Evolutionary conservation across 2,329 filamentous ascomycete species (phyloP).

Genomic region (Colletotrichum scovillei): DNA sequence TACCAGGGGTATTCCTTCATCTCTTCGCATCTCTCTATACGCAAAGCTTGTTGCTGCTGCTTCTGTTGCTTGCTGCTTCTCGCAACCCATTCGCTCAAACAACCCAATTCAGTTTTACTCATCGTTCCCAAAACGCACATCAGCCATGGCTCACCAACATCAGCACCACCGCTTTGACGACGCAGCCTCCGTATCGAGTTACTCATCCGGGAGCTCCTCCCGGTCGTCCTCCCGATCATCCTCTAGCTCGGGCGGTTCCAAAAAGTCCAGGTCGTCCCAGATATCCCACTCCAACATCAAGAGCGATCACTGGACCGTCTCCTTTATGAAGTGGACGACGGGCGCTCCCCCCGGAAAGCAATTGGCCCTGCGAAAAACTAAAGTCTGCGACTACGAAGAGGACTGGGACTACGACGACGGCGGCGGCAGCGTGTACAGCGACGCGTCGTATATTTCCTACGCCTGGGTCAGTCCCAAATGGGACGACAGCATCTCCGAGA

Average conservation of each 20-base stretch:
- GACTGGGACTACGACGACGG: slow-evolving; percentile 31
- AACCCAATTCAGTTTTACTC: not conserved
- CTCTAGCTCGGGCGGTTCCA: slow-evolving; percentile 32
- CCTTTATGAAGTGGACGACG: slow-evolving; percentile 34
- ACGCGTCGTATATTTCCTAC: slow-evolving; percentile 23
- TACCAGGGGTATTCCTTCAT: not conserved
- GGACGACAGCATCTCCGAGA: slow-evolving; percentile 33
- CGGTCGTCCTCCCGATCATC: slow-evolving; percentile 32
- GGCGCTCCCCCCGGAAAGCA: slow-evolving; percentile 29
- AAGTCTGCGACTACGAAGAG: slow-evolving; percentile 16
- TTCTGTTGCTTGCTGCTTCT: not conserved
- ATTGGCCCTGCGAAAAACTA: slow-evolving; percentile 31
- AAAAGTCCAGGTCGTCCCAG: slow-evolving; percentile 32
- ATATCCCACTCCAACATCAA: slow-evolving; percentile 31
- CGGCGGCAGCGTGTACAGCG: slow-evolving; percentile 18
- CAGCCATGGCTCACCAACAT: slow-evolving; percentile 24
- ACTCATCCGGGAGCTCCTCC: slow-evolving; percentile 26
- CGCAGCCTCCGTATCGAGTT: slow-evolving; percentile 25
- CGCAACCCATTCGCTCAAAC: not conserved
- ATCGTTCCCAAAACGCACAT: not conserved
- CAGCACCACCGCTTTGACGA: slow-evolving; percentile 25
- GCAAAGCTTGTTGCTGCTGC: not conserved
- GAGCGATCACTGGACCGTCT: slow-evolving; percentile 29
- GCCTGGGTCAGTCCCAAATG: slow-evolving; percentile 34
- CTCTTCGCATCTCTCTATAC: not conserved